phyloP scores from a whole-genome alignment of 2,329 filamentous ascomycete species.

The Colletotrichum cereale region DNA sequence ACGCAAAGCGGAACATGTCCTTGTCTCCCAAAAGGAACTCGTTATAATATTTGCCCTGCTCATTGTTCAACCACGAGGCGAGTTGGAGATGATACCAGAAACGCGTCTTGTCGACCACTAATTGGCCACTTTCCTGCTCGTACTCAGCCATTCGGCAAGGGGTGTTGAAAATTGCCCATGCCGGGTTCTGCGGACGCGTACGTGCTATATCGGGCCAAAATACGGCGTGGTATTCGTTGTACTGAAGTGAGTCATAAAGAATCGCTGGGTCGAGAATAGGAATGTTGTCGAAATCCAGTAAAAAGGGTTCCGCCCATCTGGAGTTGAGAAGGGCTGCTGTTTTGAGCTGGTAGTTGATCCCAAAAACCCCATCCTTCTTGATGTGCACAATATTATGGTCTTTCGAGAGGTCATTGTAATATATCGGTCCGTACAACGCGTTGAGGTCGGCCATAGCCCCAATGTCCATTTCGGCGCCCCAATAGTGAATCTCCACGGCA shows the following conservation, averaged over 20 bases:
- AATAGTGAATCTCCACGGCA: constrained; percentile 27
- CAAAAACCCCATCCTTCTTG: constrained; percentile 33
- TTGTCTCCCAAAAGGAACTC: constrained; percentile 30
- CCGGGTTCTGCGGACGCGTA: constrained; percentile 21
- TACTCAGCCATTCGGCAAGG: constrained; percentile 32
- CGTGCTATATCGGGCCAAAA: constrained; percentile 34
- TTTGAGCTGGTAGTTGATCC: constrained; percentile 37
- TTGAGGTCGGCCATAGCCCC: constrained; percentile 25
- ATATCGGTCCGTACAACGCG: constrained; percentile 23
- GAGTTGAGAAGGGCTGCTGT: constrained; percentile 29
- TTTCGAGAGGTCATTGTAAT: constrained; percentile 31
- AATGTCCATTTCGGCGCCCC: constrained; percentile 27
- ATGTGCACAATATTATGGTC: constrained; percentile 26
- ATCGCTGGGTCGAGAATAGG: constrained; percentile 17
- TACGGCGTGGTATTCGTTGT: constrained; percentile 17
- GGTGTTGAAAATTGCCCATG: constrained; percentile 29
- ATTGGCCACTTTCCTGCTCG: constrained; percentile 30
- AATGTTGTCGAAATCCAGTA: constrained; percentile 24
- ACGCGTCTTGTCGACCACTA: constrained; percentile 26
- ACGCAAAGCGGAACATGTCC: constrained; percentile 37
- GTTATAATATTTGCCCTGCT: constrained; percentile 29
- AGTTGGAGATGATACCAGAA: constrained; percentile 37
- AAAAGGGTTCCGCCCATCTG: constrained; percentile 19
- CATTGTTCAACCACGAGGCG: constrained; percentile 33
- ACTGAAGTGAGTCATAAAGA: constrained; percentile 29